phyloP scores from a whole-genome alignment of 2,329 filamentous ascomycete species.

The Coniochaeta sp. region DNA sequence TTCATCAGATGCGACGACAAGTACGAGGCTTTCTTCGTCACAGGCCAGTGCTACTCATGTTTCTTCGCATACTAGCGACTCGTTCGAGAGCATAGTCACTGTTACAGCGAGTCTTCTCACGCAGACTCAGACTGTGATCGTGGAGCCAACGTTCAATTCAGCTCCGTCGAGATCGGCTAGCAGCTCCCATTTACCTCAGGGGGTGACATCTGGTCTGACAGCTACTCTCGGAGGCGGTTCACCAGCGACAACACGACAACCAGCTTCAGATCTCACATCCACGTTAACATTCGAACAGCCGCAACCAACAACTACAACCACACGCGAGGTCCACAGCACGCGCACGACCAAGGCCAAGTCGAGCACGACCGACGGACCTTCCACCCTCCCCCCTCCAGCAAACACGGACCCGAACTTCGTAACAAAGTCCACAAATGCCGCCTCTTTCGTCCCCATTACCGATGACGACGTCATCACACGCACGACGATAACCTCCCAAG shows the following conservation, averaged over 20 bases:
- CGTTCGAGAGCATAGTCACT: not conserved
- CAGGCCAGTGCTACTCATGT: not conserved
- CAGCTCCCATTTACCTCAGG: not conserved
- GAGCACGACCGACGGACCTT: not conserved
- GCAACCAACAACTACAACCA: not conserved
- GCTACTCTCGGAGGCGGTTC: not conserved
- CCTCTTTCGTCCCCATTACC: not conserved
- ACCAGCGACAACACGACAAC: not conserved
- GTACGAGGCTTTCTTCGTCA: not conserved
- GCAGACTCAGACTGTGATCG: conserved; percentile 5
- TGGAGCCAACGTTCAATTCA: conserved; percentile 4
- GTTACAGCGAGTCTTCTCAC: not conserved
- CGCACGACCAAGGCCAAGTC: not conserved
- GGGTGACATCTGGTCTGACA: not conserved
- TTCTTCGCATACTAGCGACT: not conserved
- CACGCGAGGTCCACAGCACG: not conserved
- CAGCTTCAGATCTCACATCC: not conserved
- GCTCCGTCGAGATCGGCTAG: not conserved
- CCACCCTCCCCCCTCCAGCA: not conserved
- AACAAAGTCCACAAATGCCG: not conserved
- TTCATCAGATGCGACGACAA: not conserved
- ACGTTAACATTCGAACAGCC: not conserved
- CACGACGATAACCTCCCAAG: not conserved
- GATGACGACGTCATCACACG: not conserved
- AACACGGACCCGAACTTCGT: not conserved